Percentiles rank a stretch among this genome's conserved stretches.
Conservation (phyloP, 1,139 yeast genomes). For the Debaryomyces sp. region DNA sequence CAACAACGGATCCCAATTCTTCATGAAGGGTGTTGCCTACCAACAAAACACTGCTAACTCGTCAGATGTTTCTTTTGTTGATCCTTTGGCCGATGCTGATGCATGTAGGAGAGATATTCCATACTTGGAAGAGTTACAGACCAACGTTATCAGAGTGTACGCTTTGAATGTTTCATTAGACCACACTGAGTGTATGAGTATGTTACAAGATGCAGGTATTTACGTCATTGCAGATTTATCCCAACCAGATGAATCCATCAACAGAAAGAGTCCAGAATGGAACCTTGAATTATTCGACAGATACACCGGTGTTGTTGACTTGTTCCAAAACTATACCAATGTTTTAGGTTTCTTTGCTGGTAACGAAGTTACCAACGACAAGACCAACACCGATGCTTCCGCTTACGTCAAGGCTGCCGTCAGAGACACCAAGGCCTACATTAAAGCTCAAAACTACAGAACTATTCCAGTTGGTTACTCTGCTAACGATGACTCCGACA, state of each 20-base stretch:
- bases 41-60: constrained; percentile 43
- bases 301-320: constrained; percentile 73
- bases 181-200: constrained; percentile 69
- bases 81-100: constrained; percentile 74
- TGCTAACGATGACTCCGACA: constrained; percentile 77
- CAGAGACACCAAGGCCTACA: constrained; percentile 79
- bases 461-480: constrained; percentile 86
- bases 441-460: constrained; percentile 66
- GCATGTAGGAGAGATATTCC: constrained; percentile 82
- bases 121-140: constrained; percentile 58
- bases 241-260: constrained; percentile 63
- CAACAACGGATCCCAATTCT: constrained; percentile 50
- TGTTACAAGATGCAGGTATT: constrained; percentile 72
- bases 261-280: constrained; percentile 66
- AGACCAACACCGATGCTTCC: constrained; percentile 73
- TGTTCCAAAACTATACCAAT: constrained; percentile 71
- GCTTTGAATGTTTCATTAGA: constrained; percentile 66
- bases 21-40: constrained; percentile 50
- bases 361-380: constrained; percentile 83
- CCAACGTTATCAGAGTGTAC: constrained; percentile 74
- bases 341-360: constrained; percentile 90
- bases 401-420: constrained; percentile 90
- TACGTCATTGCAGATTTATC: constrained; percentile 79
- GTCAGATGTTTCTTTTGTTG: constrained; percentile 48
- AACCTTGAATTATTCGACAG: constrained; percentile 65